Evolutionary conservation across 75 land plant genomes (phyloP).

Genomic region (Larix kaempferi): DNA sequence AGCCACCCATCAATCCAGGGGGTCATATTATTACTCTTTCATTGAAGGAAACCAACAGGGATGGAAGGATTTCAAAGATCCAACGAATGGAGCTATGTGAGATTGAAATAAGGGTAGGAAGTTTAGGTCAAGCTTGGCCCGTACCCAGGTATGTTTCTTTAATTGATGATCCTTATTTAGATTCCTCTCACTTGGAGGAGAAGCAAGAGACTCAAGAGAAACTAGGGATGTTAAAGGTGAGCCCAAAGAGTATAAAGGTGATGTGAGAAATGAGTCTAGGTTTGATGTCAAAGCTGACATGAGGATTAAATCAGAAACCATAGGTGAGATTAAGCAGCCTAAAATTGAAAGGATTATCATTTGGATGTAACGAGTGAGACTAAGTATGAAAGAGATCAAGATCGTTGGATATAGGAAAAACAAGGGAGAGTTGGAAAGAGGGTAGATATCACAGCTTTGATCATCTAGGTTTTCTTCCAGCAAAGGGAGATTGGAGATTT

Average conservation of each 20-base stretch:
- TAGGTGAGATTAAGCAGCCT: constrained; percentile 26
- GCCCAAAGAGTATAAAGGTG: constrained; percentile 30
- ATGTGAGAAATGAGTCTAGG: constrained; percentile 20
- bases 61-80: constrained; percentile 24
- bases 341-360: constrained; percentile 33
- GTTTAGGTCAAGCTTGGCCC: constrained; percentile 9
- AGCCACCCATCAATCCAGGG: constrained; percentile 4
- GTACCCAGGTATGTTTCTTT: constrained; percentile 14
- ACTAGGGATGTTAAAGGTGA: constrained; percentile 26
- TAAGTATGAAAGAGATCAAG: constrained; percentile 41
- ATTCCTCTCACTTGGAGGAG: constrained; percentile 10
- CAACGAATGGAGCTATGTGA: constrained; percentile 37
- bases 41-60: constrained; percentile 12
- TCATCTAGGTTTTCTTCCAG: constrained; percentile 12
- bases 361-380: constrained; percentile 24
- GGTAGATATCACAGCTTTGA: constrained; percentile 30
- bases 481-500: neutral
- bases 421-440: constrained; percentile 41
- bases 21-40: constrained; percentile 17
- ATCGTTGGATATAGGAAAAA: constrained; percentile 4
- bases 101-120: constrained; percentile 16
- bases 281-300: constrained; percentile 20
- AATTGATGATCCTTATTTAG: constrained; percentile 22
- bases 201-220: constrained; percentile 21
- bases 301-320: constrained; percentile 21